Base-by-base conservation (phyloP, 352 stramenopile species). In the Peronosclerospora sorghi region DNA sequence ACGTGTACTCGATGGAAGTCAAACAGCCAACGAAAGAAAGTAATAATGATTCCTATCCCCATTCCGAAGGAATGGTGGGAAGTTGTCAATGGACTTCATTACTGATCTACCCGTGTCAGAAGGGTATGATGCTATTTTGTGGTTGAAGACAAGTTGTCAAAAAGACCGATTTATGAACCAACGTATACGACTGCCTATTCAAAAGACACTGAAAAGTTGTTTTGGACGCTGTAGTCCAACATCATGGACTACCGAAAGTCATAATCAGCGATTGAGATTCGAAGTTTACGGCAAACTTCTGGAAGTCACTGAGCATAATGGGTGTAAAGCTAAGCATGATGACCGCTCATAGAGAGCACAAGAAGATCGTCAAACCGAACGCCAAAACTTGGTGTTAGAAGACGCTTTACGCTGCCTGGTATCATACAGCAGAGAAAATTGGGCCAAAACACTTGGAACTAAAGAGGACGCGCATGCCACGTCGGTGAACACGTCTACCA, bases 71-170 rank as follows among this genome's bases (percentile, higher is more conserved):
- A 26, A 26, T 26, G 21, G 4, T 26, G 21, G 21, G 21, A 26
- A 34, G 28, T 34, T 35, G 59, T 37, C 6, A 26, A 26, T 26
- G 21, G 21, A 26, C 3, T 26, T 26, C 6, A 26, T 26, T 26
- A 26, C 21, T 26, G 6, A 6, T 3, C 21, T 26, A 7, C 32
- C 5, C 14, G 20, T 37, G 10, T 12, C 32, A 9, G 15, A 21
- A 2, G 32, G 20, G 10, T 50, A 37, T 19, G 43, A 43, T 18
- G 35, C 43, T 27, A 38, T 50, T 44, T 42, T 24, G 40, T 39
- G 1, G 32, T 53, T 7, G 54, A 55, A 17, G 48, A 55, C 35
- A 59, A 59, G 41, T 12, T 55, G 13, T 59, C 48, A 28, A 63
- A 59, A 26, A 41, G 54, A 9, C 39, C 48, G 1, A 48, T 52